Base-by-base conservation (phyloP, 768 basidiomycete species). In the Russula sp. region DNA sequence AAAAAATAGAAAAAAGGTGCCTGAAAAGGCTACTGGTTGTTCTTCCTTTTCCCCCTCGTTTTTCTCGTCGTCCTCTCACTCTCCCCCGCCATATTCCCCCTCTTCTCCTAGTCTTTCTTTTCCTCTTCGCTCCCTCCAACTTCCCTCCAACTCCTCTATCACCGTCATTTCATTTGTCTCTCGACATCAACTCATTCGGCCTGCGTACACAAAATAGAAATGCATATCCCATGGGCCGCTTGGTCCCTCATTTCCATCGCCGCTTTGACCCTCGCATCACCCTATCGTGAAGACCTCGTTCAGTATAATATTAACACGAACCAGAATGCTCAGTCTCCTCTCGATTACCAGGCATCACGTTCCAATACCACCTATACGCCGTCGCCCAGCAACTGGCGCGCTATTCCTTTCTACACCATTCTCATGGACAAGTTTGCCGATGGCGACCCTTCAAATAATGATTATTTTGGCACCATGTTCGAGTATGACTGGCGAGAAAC, bases 371-470 rank as follows among this genome's bases (percentile, higher is more conserved):
- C 80, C 9, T 94, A 95, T 73, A 88, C 83, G 0, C 79, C 82
- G 0, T 94, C 92, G 0, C 94, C 94, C 0, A 49, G 65, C 14
- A 97, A 97, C 73, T 97, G 94, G 94, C 84, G 94, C 20, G 75
- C 82, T 7, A 74, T 92, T 11, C 90, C 91, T 1, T 79, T 84
- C 54, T 93, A 93, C 70, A 90, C 87, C 46, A 69, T 93, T 68
- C 85, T 96, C 54, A 73, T 94, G 66, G 94, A 97, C 81, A 96
- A 96, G 75, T 96, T 91, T 70, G 92, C 92, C 14, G 93, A 96
- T 68, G 94, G 94, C 1, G 89, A 93, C 71, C 94, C 94, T 3
- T 75, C 83, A 47, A 97, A 96, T 70, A 94, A 97, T 72, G 90
- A 96, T 77, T 95, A 77, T 73, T 97, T 93, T 70, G 78, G 78